These are phyloP conservation scores for Gaillardinia entomophila DNA, from an alignment of 805 yeast genomes.

Conservation along the genomic window DNA sequence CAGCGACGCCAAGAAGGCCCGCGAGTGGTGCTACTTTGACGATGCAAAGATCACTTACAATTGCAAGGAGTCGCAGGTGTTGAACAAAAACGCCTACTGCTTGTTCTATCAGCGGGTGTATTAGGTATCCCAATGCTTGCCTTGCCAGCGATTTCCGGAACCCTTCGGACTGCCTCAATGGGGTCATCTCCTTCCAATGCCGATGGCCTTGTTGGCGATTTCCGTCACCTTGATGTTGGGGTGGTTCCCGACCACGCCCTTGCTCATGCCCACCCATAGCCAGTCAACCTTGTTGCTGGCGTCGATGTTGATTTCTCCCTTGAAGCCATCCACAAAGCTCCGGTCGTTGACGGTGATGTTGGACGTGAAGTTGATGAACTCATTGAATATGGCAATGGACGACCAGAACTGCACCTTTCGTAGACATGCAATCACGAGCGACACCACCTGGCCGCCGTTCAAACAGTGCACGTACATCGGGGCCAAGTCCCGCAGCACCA, in stretches of 20 bases:
- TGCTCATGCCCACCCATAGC: slow-evolving; percentile 63
- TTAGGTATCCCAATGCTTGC: slow-evolving; percentile 3
- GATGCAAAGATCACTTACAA: slow-evolving; percentile 62
- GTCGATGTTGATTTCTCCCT: slow-evolving; percentile 53
- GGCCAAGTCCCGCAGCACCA: slow-evolving; percentile 52
- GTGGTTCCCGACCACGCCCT: slow-evolving; percentile 51
- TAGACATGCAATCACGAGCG: slow-evolving; percentile 79
- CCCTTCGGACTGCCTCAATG: too few relatives aligned
- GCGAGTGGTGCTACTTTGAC: slow-evolving; percentile 80
- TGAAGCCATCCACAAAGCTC: slow-evolving; percentile 73
- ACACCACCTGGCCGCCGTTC: slow-evolving; percentile 85
- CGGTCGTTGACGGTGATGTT: slow-evolving; percentile 80
- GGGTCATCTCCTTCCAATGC: too few relatives aligned
- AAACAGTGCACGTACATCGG: slow-evolving; percentile 84
- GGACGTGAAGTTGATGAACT: slow-evolving; percentile 71
- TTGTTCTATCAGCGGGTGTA: slow-evolving; percentile 59
- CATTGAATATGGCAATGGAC: slow-evolving; percentile 78
- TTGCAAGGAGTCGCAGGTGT: slow-evolving; percentile 46
- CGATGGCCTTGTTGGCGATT: too few relatives aligned
- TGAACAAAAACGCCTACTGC: slow-evolving; percentile 76
- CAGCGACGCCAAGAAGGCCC: slow-evolving; percentile 33
- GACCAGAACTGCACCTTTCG: slow-evolving; percentile 86
- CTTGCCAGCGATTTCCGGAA: too few relatives aligned
- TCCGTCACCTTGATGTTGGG: slow-evolving; percentile 41
- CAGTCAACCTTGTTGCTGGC: slow-evolving; percentile 45